Evolutionary conservation across 2,329 filamentous ascomycete genomes (phyloP), one percentile per base, ranked within the genome.

Genomic region (Fusarium anthophilum): DNA sequence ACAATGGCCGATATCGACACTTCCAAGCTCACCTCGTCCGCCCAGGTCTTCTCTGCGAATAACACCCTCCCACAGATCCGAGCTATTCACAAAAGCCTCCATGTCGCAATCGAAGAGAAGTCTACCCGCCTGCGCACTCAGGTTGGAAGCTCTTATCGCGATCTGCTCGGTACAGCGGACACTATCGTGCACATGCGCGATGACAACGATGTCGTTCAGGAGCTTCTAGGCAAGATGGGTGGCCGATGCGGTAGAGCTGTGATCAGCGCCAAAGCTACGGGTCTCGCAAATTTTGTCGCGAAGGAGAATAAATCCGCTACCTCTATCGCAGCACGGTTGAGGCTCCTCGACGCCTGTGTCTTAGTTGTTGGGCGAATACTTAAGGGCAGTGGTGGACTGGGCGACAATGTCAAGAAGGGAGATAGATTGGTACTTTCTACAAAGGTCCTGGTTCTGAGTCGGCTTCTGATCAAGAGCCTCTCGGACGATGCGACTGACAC

Each of bases 81-180:
- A 58, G 84, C 88, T 64, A 87, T 92, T 73, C 90, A 92, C 83
- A 89, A 89, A 74, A 82, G 83, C 28, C 86, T 92, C 43, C 89
- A 90, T 78, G 84, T 83, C 15, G 85, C 88, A 74, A 87, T 91
- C 75, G 90, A 91, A 72, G 90, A 92, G 80, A 91, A 91, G 77
- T 86, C 89, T 39, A 85, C 84, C 56, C 89, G 90, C 38, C 85
- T 92, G 78, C 89, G 90, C 76, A 90, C 87, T 24, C 88, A 91
- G 80, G 90, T 92, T 70, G 90, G 90, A 74, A 87, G 85, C 66
- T 91, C 89, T 79, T 98, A 98, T 83, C 93, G 96, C 76, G 94
- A 96, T 78, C 90, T 98, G 14, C 90, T 98, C 32, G 94, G 94
- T 59, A 98, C 96, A 0, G 96, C 96, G 62, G 95, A 98, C 83